Evolutionary conservation across 176 grass and related monocot species (phyloP).

Genomic region (Aegilops speltoides): DNA sequence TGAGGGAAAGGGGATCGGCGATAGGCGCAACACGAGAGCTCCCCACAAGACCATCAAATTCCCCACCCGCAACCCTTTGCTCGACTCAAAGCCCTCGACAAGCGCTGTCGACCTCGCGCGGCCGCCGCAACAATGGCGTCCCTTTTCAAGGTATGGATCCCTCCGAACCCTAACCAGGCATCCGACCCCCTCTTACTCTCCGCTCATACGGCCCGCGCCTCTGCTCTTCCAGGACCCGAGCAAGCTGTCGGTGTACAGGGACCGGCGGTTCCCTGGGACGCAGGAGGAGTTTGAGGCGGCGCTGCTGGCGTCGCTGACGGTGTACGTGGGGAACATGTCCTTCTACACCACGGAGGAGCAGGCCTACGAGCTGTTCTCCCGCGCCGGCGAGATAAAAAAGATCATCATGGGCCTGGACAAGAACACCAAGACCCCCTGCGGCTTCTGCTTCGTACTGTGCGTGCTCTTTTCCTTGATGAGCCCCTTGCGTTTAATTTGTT

Average conservation of each 20-base stretch:
- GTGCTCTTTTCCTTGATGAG: not conserved
- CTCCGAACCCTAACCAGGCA: slow-evolving; percentile 21
- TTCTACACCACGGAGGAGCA: slow-evolving; percentile 99
- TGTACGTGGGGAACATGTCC: slow-evolving; percentile 97
- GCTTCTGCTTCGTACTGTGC: slow-evolving; percentile 92
- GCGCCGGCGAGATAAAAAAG: slow-evolving; percentile 96
- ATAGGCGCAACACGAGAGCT: not conserved
- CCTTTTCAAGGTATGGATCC: slow-evolving; percentile 71
- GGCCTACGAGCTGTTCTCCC: slow-evolving; percentile 90
- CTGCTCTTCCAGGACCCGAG: slow-evolving; percentile 56
- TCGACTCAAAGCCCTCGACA: slow-evolving; percentile 15
- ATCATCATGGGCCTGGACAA: slow-evolving; percentile 99
- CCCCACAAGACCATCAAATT: not conserved
- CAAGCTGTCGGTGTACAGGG: slow-evolving; percentile 92
- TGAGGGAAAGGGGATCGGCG: not conserved
- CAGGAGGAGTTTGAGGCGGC: slow-evolving; percentile 93
- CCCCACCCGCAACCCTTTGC: not conserved
- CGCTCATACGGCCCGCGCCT: slow-evolving; percentile 10
- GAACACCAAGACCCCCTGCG: slow-evolving; percentile 91
- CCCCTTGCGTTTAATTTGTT: not conserved
- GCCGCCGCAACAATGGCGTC: slow-evolving; percentile 65
- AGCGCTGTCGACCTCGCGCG: slow-evolving; percentile 6
- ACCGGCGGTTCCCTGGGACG: slow-evolving; percentile 75
- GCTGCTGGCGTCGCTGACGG: slow-evolving; percentile 67
- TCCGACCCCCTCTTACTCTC: not conserved